Conservation (phyloP, 495 filamentous ascomycete species). For the Annulohypoxylon stygium region DNA sequence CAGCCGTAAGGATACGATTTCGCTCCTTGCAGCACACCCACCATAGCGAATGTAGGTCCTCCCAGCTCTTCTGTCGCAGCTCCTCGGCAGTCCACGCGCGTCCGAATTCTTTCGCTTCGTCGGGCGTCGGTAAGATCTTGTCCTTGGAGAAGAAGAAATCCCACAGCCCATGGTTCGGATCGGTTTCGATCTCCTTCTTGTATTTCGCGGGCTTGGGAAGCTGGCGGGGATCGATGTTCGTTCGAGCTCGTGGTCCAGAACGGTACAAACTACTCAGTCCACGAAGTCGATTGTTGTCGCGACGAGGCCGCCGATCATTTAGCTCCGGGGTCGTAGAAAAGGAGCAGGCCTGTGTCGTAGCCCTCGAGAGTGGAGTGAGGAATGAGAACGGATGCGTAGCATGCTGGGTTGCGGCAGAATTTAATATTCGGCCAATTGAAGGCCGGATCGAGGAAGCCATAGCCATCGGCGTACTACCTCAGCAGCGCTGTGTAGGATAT, state of each 20-base stretch:
- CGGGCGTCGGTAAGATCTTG: conserved; percentile 73
- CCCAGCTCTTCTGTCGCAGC: conserved; percentile 88
- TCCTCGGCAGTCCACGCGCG: conserved; percentile 90
- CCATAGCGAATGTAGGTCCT: conserved; percentile 93
- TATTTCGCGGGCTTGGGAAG: conserved; percentile 79
- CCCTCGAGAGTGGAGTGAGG: conserved; percentile 25
- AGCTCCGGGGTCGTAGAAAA: conserved; percentile 50
- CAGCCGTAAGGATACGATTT: conserved; percentile 87
- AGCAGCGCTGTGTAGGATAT: conserved; percentile 11
- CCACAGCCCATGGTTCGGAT: conserved; percentile 90
- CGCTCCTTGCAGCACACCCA: conserved; percentile 94
- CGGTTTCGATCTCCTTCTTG: conserved; percentile 66
- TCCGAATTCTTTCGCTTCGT: conserved; percentile 76
- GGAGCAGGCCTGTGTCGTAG: conserved; percentile 38
- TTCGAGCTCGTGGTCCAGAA: conserved; percentile 77
- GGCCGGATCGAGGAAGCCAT: conserved; percentile 60
- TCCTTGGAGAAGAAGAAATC: conserved; percentile 82
- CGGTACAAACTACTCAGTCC: conserved; percentile 84
- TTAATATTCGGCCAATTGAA: conserved; percentile 54
- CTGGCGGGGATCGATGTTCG: conserved; percentile 76
- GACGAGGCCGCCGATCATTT: conserved; percentile 47
- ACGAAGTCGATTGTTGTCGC: conserved; percentile 76
- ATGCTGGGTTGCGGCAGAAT: conserved; percentile 25
- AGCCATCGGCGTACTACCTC: conserved; percentile 53
- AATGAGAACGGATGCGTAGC: conserved; percentile 27